Base-by-base conservation (phyloP, 352 stramenopile species). In the Globisporangium megalacanthum region DNA sequence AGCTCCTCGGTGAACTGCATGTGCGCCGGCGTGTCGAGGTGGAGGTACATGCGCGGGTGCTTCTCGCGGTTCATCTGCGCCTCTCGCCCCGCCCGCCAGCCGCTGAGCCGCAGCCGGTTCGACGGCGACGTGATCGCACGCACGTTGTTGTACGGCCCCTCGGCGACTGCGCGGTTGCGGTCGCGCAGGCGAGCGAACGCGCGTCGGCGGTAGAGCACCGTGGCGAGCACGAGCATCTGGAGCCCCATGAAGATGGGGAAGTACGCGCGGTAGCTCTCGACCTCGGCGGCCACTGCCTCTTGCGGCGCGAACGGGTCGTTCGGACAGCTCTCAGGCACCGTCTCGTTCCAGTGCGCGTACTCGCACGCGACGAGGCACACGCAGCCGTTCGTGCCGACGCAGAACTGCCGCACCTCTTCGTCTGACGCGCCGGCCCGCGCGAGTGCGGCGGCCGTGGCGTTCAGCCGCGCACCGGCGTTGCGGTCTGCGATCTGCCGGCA, bases 71-170 rank as follows among this genome's bases (percentile, higher is more conserved):
- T 64, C 39, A 92, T 86, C 49, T 81, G 45, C 9, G 73, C 71
- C 29, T 68, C 62, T 49, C 88, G 79, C 56, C 80, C 75, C 4
- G 68, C 66, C 4, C 58, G 58, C 81, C 81, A 92, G 0, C 79
- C 81, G 6, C 77, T 86, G 14, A 92, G 73, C 14, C 82, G 54
- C 11, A 92, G 66, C 0, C 77, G 65, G 44, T 89, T 88, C 6
- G 77, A 87, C 9, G 81, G 79, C 13, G 75, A 87, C n/a, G 73
- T 59, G 60, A 89, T 89, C 6, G 77, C 77, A 41, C 75, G 62
- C 19, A 84, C 75, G 33, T 91, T 86, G 56, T 91, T 89, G 68
- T 92, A 92, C 41, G 79, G 77, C 10, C 79, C 81, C 53, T 79
- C 65, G 0, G 51, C 36, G 11, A 50, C 65, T 0, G 60, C 33